These are phyloP conservation scores for Aegilops umbellulata DNA, from an alignment of 176 grass and related monocot genomes.

Conservation along the genomic window DNA sequence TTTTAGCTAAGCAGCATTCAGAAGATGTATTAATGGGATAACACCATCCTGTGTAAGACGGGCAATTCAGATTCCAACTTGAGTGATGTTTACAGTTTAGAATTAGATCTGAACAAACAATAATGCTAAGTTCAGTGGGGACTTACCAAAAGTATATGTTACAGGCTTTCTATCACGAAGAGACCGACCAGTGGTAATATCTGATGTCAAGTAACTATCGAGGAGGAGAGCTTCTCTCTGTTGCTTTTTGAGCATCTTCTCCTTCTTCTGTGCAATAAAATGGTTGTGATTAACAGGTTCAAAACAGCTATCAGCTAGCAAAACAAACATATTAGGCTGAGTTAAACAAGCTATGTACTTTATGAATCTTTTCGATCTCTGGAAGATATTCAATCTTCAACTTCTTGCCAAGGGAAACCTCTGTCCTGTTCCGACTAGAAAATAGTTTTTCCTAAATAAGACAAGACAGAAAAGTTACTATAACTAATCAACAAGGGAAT, in stretches of 20 bases:
- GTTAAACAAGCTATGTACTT: constrained; percentile 53
- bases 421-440: constrained; percentile 93
- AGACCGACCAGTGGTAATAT: constrained; percentile 79
- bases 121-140: constrained; percentile 21
- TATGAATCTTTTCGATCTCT: constrained; percentile 94
- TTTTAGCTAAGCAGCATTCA: not conserved
- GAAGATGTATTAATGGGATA: constrained; percentile 29
- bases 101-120: constrained; percentile 20
- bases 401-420: constrained; percentile 96
- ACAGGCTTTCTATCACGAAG: constrained; percentile 95
- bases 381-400: constrained; percentile 98
- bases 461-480: constrained; percentile 18
- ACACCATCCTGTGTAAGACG: not conserved
- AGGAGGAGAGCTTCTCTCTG: constrained; percentile 98
- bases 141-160: constrained; percentile 97
- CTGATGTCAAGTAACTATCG: constrained; percentile 79
- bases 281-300: constrained; percentile 20
- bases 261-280: constrained; percentile 74
- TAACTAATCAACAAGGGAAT: not conserved
- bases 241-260: constrained; percentile 94
- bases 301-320: not conserved
- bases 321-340: constrained; percentile 12
- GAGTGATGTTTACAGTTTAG: not conserved
- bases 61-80: not conserved
- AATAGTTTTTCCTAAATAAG: constrained; percentile 90